These are phyloP conservation scores for Xylaria sp. DNA, from an alignment of 2,329 filamentous ascomycete genomes.

Conservation along the genomic window DNA sequence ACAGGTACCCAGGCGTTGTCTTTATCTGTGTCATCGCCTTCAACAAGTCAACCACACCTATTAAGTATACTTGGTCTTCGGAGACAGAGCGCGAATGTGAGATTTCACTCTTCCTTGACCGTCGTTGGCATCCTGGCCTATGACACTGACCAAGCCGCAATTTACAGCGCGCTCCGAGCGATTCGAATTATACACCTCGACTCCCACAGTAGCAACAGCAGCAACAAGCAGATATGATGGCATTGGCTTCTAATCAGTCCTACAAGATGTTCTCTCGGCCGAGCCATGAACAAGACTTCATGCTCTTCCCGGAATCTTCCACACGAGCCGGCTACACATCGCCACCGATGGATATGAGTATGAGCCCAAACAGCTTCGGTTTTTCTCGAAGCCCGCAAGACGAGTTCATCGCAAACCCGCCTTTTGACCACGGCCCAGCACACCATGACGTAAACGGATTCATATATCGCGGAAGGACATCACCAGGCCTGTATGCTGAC, in stretches of 20 bases:
- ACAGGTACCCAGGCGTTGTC: neutral
- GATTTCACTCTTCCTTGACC: slow-evolving; percentile 22
- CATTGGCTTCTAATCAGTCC: slow-evolving; percentile 46
- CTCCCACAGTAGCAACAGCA: slow-evolving; percentile 20
- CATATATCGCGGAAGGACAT: slow-evolving; percentile 60
- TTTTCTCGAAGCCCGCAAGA: slow-evolving; percentile 55
- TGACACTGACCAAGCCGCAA: slow-evolving; percentile 39
- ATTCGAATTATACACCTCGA: slow-evolving; percentile 26
- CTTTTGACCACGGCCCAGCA: slow-evolving; percentile 58
- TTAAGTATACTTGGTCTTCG: slow-evolving; percentile 13
- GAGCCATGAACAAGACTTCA: slow-evolving; percentile 49
- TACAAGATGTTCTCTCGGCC: slow-evolving; percentile 50
- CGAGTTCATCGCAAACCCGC: slow-evolving; percentile 55
- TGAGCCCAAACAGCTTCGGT: slow-evolving; percentile 59
- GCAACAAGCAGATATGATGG: slow-evolving; percentile 42
- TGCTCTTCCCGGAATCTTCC: slow-evolving; percentile 48
- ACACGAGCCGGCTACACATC: slow-evolving; percentile 46
- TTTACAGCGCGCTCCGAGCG: slow-evolving; percentile 34
- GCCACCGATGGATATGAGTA: slow-evolving; percentile 59
- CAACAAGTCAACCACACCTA: slow-evolving; percentile 14
- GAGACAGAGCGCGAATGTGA: slow-evolving; percentile 39
- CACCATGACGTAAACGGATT: slow-evolving; percentile 60
- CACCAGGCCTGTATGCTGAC: slow-evolving; percentile 62
- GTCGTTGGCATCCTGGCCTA: slow-evolving; percentile 23
- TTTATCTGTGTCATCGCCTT: neutral